Base-by-base conservation (phyloP, 2,329 filamentous ascomycete species). In the Fusarium staphyleae region DNA sequence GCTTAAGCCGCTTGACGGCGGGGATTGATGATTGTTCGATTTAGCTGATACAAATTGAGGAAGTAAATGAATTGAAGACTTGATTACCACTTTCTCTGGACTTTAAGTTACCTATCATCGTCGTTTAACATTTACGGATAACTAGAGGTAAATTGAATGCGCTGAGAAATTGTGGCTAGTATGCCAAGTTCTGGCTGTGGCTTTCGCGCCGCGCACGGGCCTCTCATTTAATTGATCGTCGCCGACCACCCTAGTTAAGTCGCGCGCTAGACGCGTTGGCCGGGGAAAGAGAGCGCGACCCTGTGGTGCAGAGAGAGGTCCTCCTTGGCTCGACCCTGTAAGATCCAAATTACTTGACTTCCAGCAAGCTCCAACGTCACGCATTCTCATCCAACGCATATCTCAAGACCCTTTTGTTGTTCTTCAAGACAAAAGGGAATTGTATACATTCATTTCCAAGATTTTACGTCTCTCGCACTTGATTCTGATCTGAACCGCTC, bases 221-320 rank as follows among this genome's bases (percentile, higher is more conserved):
- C 60, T 13, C 15, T 32, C 29, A 22, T 63, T 67, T 67, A 67
- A 67, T 67, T 67, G 65, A 66, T 63, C 34, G 49, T 51, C 43
- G 43, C 53, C 28, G 49, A 55, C 58, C 48, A 45, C 41, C 48
- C 40, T 45, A n/a, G n/a, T n/a, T n/a, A 41, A 51, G 57, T 52
- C 64, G 50, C 62, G 64, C 48, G 39, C 52, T 46, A 41, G 51
- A 53, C 62, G 64, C 64, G 64, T 66, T 66, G 53, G 47, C 61
- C 40, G 34, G 60, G 51, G 57, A 59, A 63, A 32, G 39, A 34
- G 56, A 59, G 49, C 61, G 65, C 52, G 63, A 48, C 58, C 40
- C 37, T 34, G 43, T 60, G 57, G 59, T 62, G 59, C 52, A 19
- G 30, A 54, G 36, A 45, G n/a, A n/a, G n/a, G 18, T 29, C 34